Percentiles rank a stretch among this genome's conserved stretches.
These are phyloP conservation scores for Chromosphaera perkinsii DNA, from an alignment of 208 protist species.

Conservation along the genomic window DNA sequence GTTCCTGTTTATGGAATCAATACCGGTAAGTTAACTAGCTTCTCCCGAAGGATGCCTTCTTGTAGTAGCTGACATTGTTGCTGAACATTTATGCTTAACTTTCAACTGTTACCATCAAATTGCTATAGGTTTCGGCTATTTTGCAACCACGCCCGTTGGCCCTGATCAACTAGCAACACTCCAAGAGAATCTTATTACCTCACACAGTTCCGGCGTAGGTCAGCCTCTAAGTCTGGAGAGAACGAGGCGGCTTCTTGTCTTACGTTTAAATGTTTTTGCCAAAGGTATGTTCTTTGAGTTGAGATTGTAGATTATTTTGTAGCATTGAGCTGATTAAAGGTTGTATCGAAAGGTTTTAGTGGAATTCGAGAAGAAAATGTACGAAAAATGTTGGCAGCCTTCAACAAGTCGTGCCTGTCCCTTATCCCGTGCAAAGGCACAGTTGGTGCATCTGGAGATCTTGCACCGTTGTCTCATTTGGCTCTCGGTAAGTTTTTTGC, in stretches of 20 bases:
- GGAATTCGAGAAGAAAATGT: conserved; percentile 22
- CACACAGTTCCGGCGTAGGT: conserved; percentile 20
- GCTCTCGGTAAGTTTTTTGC: conserved; percentile 63
- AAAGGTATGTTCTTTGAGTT: conserved; percentile 10
- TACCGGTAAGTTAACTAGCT: no score
- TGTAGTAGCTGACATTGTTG: no score
- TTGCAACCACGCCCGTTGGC: no score
- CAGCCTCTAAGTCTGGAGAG: conserved; percentile 8
- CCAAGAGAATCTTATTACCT: conserved; percentile 7
- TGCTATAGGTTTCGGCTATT: no score
- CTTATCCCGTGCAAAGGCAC: conserved; percentile 61
- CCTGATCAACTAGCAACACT: conserved; percentile 3
- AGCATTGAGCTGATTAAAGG: background rate
- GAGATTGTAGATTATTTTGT: conserved; percentile 15
- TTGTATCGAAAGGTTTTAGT: background rate
- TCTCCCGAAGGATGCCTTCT: no score
- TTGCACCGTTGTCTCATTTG: conserved; percentile 76
- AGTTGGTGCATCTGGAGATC: conserved; percentile 75
- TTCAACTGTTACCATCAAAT: no score
- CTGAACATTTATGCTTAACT: no score
- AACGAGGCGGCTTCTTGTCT: conserved; percentile 16
- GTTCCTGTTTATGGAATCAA: no score
- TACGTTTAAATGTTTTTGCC: conserved; percentile 15
- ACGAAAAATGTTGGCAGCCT: conserved; percentile 38
- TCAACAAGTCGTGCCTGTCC: conserved; percentile 60